These are phyloP conservation scores for Ensete ventricosum DNA, from an alignment of 176 grass and related monocot genomes.

Conservation along the genomic window DNA sequence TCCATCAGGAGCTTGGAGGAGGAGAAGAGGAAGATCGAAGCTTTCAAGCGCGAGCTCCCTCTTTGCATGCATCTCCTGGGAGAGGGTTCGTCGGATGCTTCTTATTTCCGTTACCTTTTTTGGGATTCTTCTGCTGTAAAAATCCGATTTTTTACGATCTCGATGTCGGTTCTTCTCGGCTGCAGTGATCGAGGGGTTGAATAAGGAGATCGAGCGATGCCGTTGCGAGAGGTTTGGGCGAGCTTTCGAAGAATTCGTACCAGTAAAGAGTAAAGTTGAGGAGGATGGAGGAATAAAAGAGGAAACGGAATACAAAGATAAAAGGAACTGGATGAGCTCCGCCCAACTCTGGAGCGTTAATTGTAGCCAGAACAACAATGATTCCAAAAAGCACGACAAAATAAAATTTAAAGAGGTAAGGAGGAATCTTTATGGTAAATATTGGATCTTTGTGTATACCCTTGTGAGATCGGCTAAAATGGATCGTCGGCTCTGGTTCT, in stretches of 20 bases:
- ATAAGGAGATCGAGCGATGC: constrained; percentile 50
- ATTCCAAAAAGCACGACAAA: neutral
- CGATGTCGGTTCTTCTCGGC: neutral
- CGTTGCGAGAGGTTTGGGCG: constrained; percentile 8
- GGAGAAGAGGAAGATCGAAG: constrained; percentile 66
- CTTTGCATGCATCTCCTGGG: constrained; percentile 51
- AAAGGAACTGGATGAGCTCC: constrained; percentile 91
- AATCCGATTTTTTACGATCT: neutral
- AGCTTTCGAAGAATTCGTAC: constrained; percentile 18
- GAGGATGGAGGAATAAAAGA: constrained; percentile 14
- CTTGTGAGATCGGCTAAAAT: neutral
- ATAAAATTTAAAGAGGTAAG: neutral
- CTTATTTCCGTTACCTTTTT: neutral
- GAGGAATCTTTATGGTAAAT: neutral
- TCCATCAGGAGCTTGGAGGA: constrained; percentile 55
- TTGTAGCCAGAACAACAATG: constrained; percentile 20
- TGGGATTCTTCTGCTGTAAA: neutral
- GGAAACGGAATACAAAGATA: constrained; percentile 54
- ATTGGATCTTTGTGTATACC: neutral
- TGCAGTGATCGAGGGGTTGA: constrained; percentile 71
- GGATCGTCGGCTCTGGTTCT: neutral
- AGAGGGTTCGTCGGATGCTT: constrained; percentile 34
- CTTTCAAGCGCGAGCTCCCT: constrained; percentile 82
- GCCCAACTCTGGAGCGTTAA: constrained; percentile 67
- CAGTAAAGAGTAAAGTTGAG: constrained; percentile 34